Conservation (phyloP, 2,329 filamentous ascomycete genomes). For the Graphilbum sp. region DNA sequence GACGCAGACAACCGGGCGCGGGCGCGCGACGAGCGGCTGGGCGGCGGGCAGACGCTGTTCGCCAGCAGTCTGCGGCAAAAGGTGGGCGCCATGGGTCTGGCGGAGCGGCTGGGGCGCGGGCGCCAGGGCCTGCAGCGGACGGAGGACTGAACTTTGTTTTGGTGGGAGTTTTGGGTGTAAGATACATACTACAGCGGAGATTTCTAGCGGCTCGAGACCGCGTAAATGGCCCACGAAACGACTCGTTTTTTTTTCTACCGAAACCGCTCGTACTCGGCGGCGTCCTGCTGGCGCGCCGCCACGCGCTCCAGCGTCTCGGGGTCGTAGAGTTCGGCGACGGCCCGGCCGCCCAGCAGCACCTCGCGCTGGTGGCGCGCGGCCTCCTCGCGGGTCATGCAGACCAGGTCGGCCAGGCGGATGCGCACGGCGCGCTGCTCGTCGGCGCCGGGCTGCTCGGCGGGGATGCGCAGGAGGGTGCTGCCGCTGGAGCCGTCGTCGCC, state of each 20-base stretch:
- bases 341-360: slow-evolving; percentile 53
- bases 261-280: slow-evolving; percentile 40
- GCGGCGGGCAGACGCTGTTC: slow-evolving; percentile 27
- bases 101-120: slow-evolving; percentile 32
- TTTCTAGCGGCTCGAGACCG: too few species aligned
- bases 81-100: slow-evolving; percentile 33
- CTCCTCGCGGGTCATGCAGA: slow-evolving; percentile 90
- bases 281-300: slow-evolving; percentile 49
- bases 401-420: slow-evolving; percentile 53
- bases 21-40: slow-evolving; percentile 22
- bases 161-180: too few species aligned
- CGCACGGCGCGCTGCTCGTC: slow-evolving; percentile 60
- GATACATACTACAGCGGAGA: too few species aligned
- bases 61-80: slow-evolving; percentile 46
- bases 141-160: slow-evolving; percentile 19
- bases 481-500: slow-evolving; percentile 22
- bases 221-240: too few species aligned
- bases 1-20: slow-evolving; percentile 52
- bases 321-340: slow-evolving; percentile 59
- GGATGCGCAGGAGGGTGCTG: slow-evolving; percentile 25
- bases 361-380: slow-evolving; percentile 63
- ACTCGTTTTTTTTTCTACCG: background rate
- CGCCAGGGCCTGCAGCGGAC: slow-evolving; percentile 28
- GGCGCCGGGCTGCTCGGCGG: slow-evolving; percentile 43
- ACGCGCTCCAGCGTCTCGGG: slow-evolving; percentile 49